Percentiles rank a stretch among this genome's conserved stretches.
Evolutionary conservation across 1,284 basidiomycete genomes (phyloP).

Genomic region (Polyporus tsugae): DNA sequence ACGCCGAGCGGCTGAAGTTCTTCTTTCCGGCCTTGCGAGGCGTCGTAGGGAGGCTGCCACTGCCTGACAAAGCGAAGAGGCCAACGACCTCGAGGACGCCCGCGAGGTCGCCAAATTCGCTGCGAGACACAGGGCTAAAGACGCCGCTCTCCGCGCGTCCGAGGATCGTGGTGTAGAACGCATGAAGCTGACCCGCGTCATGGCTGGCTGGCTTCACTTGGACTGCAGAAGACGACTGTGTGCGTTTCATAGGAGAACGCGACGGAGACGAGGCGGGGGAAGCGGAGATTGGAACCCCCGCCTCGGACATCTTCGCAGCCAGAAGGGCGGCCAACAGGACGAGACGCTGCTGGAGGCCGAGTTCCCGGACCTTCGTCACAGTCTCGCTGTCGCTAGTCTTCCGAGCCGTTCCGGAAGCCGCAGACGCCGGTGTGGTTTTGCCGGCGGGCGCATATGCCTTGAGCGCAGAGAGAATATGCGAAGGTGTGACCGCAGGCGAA

Average conservation of each 20-base stretch:
- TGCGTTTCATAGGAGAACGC: slow-evolving; percentile 60
- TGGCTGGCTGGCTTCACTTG: slow-evolving; percentile 46
- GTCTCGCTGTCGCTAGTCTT: slow-evolving; percentile 64
- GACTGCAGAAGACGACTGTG: slow-evolving; percentile 42
- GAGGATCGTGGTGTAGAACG: slow-evolving; percentile 69
- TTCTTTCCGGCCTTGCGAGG: slow-evolving; percentile 53
- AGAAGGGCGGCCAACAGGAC: slow-evolving; percentile 70
- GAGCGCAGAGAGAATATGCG: slow-evolving; percentile 71
- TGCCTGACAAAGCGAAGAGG: slow-evolving; percentile 55
- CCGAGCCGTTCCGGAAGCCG: slow-evolving; percentile 30
- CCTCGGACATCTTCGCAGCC: slow-evolving; percentile 66
- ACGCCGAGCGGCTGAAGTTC: slow-evolving; percentile 61
- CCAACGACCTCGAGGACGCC: slow-evolving; percentile 78
- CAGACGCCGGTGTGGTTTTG: slow-evolving; percentile 38
- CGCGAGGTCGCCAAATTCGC: slow-evolving; percentile 77
- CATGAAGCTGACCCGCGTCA: slow-evolving; percentile 66
- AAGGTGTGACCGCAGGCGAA: slow-evolving; percentile 60
- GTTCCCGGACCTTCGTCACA: slow-evolving; percentile 65
- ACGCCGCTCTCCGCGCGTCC: slow-evolving; percentile 58
- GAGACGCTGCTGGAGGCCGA: slow-evolving; percentile 77
- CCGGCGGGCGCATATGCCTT: slow-evolving; percentile 70
- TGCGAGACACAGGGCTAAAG: slow-evolving; percentile 72
- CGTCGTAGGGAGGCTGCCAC: slow-evolving; percentile 40
- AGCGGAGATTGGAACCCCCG: slow-evolving; percentile 58
- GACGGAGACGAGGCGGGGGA: slow-evolving; percentile 48